phyloP scores from a whole-genome alignment of 495 filamentous ascomycete species.

The Pyrenula massariospora region DNA sequence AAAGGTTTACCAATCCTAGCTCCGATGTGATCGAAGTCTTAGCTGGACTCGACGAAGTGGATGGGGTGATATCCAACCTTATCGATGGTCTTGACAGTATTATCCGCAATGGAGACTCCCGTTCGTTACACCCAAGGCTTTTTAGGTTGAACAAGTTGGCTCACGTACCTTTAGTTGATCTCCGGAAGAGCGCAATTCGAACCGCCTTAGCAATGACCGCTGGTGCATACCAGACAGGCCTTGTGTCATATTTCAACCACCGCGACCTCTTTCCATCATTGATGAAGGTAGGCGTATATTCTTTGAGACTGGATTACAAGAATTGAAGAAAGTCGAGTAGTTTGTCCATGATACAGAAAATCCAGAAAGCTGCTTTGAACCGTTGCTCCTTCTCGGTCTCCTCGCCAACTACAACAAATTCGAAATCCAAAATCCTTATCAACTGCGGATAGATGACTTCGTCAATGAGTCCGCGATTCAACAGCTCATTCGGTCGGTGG shows the following conservation, averaged over 20 bases:
- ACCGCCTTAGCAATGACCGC: conserved; percentile 77
- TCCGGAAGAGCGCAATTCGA: conserved; percentile 69
- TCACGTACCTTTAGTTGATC: conserved; percentile 46
- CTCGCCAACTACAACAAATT: conserved; percentile 99
- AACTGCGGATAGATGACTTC: conserved; percentile 90
- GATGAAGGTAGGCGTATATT: conserved; percentile 61
- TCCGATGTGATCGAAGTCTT: conserved; percentile 87
- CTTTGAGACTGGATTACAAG: too few relatives aligned
- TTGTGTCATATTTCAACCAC: conserved; percentile 92
- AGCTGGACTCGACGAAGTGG: conserved; percentile 78
- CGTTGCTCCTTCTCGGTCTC: conserved; percentile 77
- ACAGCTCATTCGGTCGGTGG: conserved; percentile 67
- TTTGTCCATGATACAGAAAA: conserved; percentile 74
- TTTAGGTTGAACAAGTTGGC: background rate
- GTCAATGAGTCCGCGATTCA: conserved; percentile 83
- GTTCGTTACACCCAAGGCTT: conserved; percentile 36
- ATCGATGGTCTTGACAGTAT: conserved; percentile 68
- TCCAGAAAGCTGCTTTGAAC: conserved; percentile 48
- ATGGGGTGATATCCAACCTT: conserved; percentile 78
- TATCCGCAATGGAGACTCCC: conserved; percentile 63
- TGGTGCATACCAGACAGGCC: conserved; percentile 84
- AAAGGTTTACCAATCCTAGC: conserved; percentile 91
- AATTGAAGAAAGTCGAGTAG: too few relatives aligned
- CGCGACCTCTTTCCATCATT: conserved; percentile 87
- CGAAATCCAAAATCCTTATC: conserved; percentile 95